Evolutionary conservation across 352 stramenopile species (phyloP), one percentile per base, ranked within the genome.

Genomic region (Phytophthora boehmeriae): DNA sequence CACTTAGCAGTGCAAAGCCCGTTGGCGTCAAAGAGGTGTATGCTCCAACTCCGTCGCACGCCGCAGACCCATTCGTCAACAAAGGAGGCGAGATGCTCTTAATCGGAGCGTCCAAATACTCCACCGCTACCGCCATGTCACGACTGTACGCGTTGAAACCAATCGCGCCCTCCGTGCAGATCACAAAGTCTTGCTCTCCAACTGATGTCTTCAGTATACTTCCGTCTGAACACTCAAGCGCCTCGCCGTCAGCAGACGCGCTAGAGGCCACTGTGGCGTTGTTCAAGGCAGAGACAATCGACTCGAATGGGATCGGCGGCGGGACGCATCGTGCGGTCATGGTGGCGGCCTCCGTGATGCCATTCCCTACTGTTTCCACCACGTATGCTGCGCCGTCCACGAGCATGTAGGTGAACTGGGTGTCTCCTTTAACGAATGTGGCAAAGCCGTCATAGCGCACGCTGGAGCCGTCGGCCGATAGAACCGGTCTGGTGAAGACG

Each of bases 61-160:
- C n/a, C n/a, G n/a, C n/a, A n/a, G n/a, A n/a, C n/a, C n/a, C n/a
- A n/a, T n/a, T n/a, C n/a, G n/a, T n/a, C n/a, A n/a, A n/a, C n/a
- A n/a, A n/a, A n/a, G n/a, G n/a, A n/a, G n/a, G n/a, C n/a, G n/a
- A n/a, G n/a, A n/a, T n/a, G n/a, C n/a, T n/a, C n/a, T 41, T 41
- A 13, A 14, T 46, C 13, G 49, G 49, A 11, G 16, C 9, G 5
- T 59, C 13, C 3, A 25, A 19, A 39, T 50, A 66, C 19, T 43
- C 36, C 5, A 63, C 53, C 6, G 63, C 51, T 13, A 73, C 63
- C 20, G 54, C 30, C 22, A 73, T 27, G 17, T 73, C 59, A 0
- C 49, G 30, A 4, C 51, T 57, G 42, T 48, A 59, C 27, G 66
- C 48, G 22, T 42, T 36, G 35, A 72, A 68, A 5, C 53, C 49